Evolutionary conservation across 2,329 filamentous ascomycete genomes (phyloP).

Genomic region (Sporothrix pseudoabietina): DNA sequence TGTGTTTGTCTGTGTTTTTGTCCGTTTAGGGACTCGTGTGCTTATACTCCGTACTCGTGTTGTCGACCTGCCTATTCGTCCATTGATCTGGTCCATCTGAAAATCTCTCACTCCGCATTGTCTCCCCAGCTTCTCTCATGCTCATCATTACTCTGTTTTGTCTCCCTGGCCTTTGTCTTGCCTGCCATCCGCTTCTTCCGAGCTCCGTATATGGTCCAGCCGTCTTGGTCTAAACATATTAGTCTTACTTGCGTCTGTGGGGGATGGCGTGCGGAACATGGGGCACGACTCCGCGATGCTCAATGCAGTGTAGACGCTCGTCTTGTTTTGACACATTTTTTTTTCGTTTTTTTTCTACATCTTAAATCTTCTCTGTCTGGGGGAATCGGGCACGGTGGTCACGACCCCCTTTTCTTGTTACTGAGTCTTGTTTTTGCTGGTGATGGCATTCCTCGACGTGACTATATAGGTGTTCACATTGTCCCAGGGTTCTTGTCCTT

Average conservation of each 20-base stretch:
- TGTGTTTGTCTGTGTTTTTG: not conserved
- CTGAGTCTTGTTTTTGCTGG: not conserved
- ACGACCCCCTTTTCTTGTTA: conserved; percentile 5
- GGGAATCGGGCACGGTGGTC: conserved; percentile 10
- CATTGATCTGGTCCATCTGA: not conserved
- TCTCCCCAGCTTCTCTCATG: not conserved
- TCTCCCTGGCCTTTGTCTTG: not conserved
- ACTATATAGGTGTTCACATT: conserved; percentile 25
- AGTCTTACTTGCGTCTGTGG: not conserved
- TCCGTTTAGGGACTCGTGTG: not conserved
- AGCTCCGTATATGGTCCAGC: not conserved
- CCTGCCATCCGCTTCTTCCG: not conserved
- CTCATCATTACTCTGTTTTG: not conserved
- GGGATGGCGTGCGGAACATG: not conserved
- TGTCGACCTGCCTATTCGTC: not conserved
- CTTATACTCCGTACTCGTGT: not conserved
- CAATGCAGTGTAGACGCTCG: not conserved
- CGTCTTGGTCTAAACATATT: not conserved
- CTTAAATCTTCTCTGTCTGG: not conserved
- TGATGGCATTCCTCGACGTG: conserved; percentile 1
- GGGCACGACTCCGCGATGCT: not conserved
- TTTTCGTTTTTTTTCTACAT: not conserved
- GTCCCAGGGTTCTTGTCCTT: not conserved
- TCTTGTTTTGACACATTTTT: not conserved
- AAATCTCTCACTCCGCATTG: not conserved